Conservation (phyloP, 305 asterid species). For the Fraxinus albicans region DNA sequence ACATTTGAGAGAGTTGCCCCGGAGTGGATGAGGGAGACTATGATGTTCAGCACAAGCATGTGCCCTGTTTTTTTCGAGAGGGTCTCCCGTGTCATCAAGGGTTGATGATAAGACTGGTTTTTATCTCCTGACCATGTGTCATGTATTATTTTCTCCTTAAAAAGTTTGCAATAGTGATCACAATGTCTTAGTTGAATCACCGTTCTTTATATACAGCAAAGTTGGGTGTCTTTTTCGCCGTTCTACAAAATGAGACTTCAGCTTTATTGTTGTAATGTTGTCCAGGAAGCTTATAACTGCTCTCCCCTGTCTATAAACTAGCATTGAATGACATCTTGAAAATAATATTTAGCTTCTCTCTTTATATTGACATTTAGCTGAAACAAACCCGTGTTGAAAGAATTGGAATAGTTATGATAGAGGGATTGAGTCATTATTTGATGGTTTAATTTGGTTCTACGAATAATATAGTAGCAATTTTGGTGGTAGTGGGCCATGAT, state of each 20-base stretch:
- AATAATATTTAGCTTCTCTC: background rate
- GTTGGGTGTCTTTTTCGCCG: background rate
- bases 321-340: background rate
- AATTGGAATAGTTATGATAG: background rate
- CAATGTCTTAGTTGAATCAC: background rate
- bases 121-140: conserved; percentile 6
- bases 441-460: background rate
- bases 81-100: conserved; percentile 53
- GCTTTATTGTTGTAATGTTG: background rate
- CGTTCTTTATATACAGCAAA: background rate
- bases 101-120: background rate
- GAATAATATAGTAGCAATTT: background rate
- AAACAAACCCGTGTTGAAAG: background rate
- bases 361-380: conserved; percentile 2
- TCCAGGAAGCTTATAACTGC: background rate
- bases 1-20: conserved; percentile 82
- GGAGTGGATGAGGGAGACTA: conserved; percentile 80
- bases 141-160: background rate
- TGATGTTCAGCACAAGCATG: conserved; percentile 70
- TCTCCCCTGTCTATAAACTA: background rate
- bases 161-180: background rate
- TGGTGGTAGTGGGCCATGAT: background rate
- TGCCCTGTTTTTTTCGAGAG: conserved; percentile 63
- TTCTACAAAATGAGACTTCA: background rate
- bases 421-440: background rate